Evolutionary conservation across 1,284 basidiomycete genomes (phyloP), one percentile per base, ranked within the genome.

Genomic region (Cryptococcus jaspeensis): DNA sequence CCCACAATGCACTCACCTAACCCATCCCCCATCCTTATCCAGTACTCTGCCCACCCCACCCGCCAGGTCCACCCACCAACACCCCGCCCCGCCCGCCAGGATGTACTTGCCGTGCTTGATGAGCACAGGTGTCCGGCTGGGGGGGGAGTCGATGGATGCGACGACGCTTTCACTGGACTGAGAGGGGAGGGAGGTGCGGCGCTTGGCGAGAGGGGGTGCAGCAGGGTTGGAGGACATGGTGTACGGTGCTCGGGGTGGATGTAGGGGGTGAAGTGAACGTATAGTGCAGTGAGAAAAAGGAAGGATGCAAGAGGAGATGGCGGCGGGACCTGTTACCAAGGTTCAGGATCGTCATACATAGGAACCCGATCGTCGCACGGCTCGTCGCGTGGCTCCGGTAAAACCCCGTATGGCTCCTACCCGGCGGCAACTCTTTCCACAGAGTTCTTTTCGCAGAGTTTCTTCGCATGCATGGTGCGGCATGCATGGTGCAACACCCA

Each of bases 81-180:
- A 64, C 0, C 74, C 74, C 9, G 56, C 56, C 1, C 47, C 60
- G 20, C 76, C 76, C 1, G 64, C 53, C 7, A 64, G 44, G 35
- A 78, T 67, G 49, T 76, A 78, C 64, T 77, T 77, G 38, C 73
- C 76, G 60, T 78, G 75, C 55, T 75, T 74, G 50, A 73, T 45
- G 15, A 66, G 36, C 12, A 52, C 46, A 5, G 55, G 44, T 22
- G 55, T 48, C n/a, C 37, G n/a, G 15, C 35, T 37, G 3, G 46
- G 15, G 5, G 55, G 56, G 28, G 43, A 25, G 50, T 63, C 62
- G 23, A 63, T 48, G 18, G 48, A 18, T 11, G 53, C 53, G 4
- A 69, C 54, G 32, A 67, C 53, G 18, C 43, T 46, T 28, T 54
- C 46, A 23, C 56, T 23, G 15, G 63, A 62, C n/a, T 62, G 50